A percentile compares a stretch with the other conserved stretches of the same genome.
phyloP scores from a whole-genome alignment of 23 red algal genomes.

The Gracilaria domingensis region DNA sequence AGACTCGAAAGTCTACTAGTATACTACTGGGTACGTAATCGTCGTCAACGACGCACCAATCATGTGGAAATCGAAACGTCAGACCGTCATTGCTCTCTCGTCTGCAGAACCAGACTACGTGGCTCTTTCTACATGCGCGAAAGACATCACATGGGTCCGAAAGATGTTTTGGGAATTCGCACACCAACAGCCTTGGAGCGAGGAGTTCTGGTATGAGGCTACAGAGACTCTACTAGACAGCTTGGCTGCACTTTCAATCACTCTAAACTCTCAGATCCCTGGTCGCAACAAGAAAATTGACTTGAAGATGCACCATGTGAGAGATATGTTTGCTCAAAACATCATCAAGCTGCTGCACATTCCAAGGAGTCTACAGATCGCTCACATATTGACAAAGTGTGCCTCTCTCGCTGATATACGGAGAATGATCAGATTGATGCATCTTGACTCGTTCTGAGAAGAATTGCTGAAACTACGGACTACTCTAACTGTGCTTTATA shows the following conservation, averaged over 20 bases:
- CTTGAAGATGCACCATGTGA: not conserved
- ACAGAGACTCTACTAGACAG: not conserved
- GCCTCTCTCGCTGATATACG: not conserved
- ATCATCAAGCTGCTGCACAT: not conserved
- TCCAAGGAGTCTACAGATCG: not conserved
- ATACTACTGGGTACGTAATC: not conserved
- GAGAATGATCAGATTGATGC: not conserved
- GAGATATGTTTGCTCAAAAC: not conserved
- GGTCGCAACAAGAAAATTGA: no score
- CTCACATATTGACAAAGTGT: not conserved
- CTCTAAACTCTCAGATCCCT: not conserved
- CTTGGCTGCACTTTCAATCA: not conserved
- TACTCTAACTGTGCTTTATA: not conserved
- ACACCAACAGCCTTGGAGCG: not conserved
- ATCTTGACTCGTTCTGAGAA: not conserved
- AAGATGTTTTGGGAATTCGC: not conserved
- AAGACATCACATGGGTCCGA: slow-evolving; percentile 21
- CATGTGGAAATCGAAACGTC: slow-evolving; percentile 25
- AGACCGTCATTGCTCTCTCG: not conserved
- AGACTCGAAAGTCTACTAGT: not conserved
- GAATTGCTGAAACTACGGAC: not conserved
- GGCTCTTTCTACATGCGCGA: not conserved
- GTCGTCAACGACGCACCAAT: slow-evolving; percentile 11
- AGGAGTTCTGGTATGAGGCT: not conserved
- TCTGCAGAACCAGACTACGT: slow-evolving; percentile 16